Conservation (phyloP, 148 eudicot species). For the Dysphania ambrosioides region DNA sequence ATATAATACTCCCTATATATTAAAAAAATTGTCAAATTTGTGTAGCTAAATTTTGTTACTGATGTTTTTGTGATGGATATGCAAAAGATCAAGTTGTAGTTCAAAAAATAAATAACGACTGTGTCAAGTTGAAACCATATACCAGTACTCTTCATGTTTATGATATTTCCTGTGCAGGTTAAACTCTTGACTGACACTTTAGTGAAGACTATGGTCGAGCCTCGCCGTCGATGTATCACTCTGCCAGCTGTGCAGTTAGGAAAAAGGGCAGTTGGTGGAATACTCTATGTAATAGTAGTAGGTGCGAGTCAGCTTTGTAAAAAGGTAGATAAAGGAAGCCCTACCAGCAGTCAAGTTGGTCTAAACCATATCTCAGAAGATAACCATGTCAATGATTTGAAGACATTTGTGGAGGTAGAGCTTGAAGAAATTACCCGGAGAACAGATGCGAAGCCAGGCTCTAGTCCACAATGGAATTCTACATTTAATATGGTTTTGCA, state of each 20-base stretch:
- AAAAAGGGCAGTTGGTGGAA: constrained; percentile 83
- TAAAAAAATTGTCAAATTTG: too few species aligned
- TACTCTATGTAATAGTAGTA: constrained; percentile 68
- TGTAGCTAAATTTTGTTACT: background rate
- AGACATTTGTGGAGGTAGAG: constrained; percentile 93
- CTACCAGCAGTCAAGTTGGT: constrained; percentile 42
- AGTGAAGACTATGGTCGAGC: constrained; percentile 93
- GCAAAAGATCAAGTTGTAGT: background rate
- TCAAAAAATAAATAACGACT: background rate
- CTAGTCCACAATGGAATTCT: constrained; percentile 79
- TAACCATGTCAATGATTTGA: constrained; percentile 43
- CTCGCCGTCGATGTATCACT: constrained; percentile 78
- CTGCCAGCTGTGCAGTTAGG: constrained; percentile 67
- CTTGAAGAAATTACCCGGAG: constrained; percentile 81
- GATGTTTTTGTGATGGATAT: background rate
- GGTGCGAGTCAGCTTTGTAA: constrained; percentile 60
- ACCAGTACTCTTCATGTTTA: background rate
- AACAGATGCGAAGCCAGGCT: constrained; percentile 57
- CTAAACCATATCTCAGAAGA: constrained; percentile 40
- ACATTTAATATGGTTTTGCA: constrained; percentile 85
- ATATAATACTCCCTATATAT: too few species aligned
- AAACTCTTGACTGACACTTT: constrained; percentile 70
- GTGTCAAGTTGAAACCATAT: background rate
- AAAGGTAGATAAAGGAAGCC: constrained; percentile 51
- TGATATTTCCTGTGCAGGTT: constrained; percentile 44